Conservation (phyloP, 2,329 filamentous ascomycete genomes). For the Nemania diffusa region DNA sequence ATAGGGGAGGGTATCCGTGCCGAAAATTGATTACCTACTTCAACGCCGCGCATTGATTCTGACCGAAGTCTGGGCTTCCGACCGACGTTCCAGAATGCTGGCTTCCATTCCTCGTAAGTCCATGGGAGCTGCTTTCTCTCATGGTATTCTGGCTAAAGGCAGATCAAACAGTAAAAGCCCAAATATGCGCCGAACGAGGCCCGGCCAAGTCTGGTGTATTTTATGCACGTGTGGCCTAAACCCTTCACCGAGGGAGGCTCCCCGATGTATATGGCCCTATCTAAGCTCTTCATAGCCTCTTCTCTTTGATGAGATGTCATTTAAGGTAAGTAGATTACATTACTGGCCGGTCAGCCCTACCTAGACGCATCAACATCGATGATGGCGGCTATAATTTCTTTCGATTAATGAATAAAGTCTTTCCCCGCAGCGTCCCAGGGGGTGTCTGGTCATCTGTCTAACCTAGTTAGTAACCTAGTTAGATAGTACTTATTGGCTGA, state of each 20-base stretch:
- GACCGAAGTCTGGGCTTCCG: conserved; percentile 47
- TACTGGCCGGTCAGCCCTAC: conserved; percentile 6
- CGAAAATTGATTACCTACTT: conserved; percentile 29
- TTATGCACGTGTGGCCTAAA: conserved; percentile 21
- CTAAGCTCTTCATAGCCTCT: neutral
- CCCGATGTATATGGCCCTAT: neutral
- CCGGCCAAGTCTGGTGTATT: conserved; percentile 10
- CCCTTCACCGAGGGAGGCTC: conserved; percentile 16
- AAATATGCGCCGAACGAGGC: conserved; percentile 26
- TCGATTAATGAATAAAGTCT: neutral
- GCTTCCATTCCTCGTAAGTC: conserved; percentile 31
- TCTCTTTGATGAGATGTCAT: neutral
- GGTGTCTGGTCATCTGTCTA: neutral
- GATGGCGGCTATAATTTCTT: neutral
- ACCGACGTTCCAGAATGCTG: conserved; percentile 52
- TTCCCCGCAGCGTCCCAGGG: neutral
- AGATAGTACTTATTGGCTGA: neutral
- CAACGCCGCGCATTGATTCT: conserved; percentile 29
- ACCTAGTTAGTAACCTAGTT: no score
- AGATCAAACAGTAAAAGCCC: conserved; percentile 50
- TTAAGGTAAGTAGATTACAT: neutral
- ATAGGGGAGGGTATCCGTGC: conserved; percentile 28
- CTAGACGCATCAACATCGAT: neutral
- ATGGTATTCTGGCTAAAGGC: conserved; percentile 54
- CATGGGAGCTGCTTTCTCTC: conserved; percentile 38